Conservation (phyloP, 305 asterid genomes). For the Fraxinus greggii region DNA sequence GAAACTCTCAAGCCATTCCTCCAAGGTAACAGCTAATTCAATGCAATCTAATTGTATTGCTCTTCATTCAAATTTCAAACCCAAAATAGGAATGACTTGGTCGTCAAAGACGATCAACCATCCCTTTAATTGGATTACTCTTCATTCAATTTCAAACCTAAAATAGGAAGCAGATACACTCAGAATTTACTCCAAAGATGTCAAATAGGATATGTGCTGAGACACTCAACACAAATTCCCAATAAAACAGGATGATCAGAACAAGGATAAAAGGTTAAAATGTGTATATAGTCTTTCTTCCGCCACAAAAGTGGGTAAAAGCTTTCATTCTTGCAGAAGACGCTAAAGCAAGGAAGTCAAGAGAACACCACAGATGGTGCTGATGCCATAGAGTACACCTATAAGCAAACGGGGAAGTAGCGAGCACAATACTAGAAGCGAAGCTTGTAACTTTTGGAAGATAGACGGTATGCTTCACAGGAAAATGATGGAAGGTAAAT, state of each 20-base stretch:
- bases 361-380: neutral
- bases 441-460: neutral
- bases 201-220: neutral
- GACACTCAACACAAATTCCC: too few relatives aligned
- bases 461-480: neutral
- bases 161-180: neutral
- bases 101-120: neutral
- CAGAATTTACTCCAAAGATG: neutral
- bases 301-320: neutral
- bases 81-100: neutral
- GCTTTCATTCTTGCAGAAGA: neutral
- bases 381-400: neutral
- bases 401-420: neutral
- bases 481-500: neutral
- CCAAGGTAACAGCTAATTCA: neutral
- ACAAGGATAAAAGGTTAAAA: neutral
- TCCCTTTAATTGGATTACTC: neutral
- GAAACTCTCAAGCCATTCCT: neutral
- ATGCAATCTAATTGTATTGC: neutral
- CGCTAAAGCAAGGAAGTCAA: neutral
- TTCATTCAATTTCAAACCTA: neutral
- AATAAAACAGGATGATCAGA: neutral
- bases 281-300: neutral
- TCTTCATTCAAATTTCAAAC: neutral
- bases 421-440: neutral